Evolutionary conservation across 78 protist species (phyloP).

Genomic region (Monocercomonoides exilis): DNA sequence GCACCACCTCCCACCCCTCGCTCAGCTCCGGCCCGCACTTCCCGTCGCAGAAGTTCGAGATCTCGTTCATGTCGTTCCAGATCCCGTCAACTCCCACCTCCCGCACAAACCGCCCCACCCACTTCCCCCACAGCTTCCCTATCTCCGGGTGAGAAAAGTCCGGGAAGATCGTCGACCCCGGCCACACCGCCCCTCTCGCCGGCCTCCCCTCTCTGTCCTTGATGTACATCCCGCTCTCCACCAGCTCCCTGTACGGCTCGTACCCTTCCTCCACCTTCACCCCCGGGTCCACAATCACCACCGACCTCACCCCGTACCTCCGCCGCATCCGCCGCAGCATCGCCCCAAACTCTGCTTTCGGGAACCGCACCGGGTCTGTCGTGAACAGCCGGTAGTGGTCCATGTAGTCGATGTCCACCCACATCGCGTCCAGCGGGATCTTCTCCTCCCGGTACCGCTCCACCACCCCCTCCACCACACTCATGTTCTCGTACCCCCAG

Average conservation of each 20-base stretch:
- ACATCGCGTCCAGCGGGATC: no score
- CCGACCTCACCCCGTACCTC: no score
- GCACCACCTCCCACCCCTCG: no score
- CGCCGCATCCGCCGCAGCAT: no score
- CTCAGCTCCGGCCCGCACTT: no score
- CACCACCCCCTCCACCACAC: neutral
- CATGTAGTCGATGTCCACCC: no score
- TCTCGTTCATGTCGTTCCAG: no score
- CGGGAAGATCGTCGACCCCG: constrained; percentile 15
- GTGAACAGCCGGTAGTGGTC: no score
- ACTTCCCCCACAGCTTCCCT: neutral
- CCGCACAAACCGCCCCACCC: neutral
- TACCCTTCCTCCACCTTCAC: neutral
- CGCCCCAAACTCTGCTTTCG: no score
- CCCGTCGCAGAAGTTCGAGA: no score
- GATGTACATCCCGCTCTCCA: neutral
- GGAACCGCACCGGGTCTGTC: no score
- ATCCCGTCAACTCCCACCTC: neutral
- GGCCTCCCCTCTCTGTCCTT: neutral
- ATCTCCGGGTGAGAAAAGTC: constrained; percentile 8
- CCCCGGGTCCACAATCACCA: constrained; percentile 23
- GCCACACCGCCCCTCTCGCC: neutral
- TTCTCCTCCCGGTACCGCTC: neutral
- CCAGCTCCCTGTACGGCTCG: neutral
- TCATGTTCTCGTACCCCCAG: neutral